Base-by-base conservation (phyloP, 73 alveolate species). In the Tetrahymena thermophila region DNA sequence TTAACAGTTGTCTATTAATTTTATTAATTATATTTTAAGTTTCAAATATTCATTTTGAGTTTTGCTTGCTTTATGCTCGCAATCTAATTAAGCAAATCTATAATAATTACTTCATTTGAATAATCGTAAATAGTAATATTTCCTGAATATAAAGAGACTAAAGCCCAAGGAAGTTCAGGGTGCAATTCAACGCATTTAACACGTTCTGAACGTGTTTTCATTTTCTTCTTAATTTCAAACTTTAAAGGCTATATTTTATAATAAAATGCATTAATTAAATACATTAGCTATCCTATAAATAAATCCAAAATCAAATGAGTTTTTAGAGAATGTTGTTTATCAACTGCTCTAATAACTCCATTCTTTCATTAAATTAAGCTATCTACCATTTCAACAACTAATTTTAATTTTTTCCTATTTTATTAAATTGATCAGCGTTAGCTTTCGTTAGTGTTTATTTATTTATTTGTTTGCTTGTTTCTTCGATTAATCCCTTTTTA, bases 131-230 rank as follows among this genome's bases (percentile, higher is more conserved):
- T 99, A 93, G 99, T 97, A 56, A 99, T 98, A 94, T 98, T 98
- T 93, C 99, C 99, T 58, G 99, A 97, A 94, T 99, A 99, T 44
- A 99, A 98, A 37, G 99, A 99, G 55, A 99, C 96, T 56, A 99
- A 93, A n/a, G 98, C 99, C 99, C 99, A 99, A 35, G 99, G 99
- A 93, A 97, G 98, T 14, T 97, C 94, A 21, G 99, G 99, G 94
- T 99, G 99, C 93, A 99, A 97, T 97, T 99, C 99, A 34, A 99
- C 99, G 93, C 98, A 96, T 96, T 99, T 99, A 95, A 99, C 99
- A 21, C 99, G 97, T 94, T 98, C 99, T 71, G 99, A 96, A 25
- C 97, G 97, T 44, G 96, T 93, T 23, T 85, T 93, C 83, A 85
- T 94, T 56, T 94, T 94, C 71, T 94, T 94, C 95, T 94, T 94